Evolutionary conservation across 2,329 filamentous ascomycete genomes (phyloP), one percentile per base, ranked within the genome.

Genomic region (Pleurostoma richardsiae): DNA sequence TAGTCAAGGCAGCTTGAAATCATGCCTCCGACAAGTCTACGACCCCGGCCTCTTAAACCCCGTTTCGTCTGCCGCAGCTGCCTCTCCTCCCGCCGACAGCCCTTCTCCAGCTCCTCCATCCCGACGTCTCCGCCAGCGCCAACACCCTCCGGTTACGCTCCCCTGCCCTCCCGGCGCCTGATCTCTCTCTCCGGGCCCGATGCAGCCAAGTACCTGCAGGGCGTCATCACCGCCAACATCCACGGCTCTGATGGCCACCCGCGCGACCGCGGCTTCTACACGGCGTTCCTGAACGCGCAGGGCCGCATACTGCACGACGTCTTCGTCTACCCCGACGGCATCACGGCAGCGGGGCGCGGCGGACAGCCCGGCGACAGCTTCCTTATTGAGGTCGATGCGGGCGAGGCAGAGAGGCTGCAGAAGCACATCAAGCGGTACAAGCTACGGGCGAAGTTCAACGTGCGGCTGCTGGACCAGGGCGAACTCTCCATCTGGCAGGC

Each of bases 271-370:
- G 85, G 82, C 4, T 83, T 86, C 63, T 97, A 95, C 67, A 77
- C 86, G 5, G 89, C 84, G 0, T 96, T 99, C 59, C 74, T 99
- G 39, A 95, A 87, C 55, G 89, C 92, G 6, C 81, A 82, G 50
- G 94, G 94, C 39, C 81, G 91, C 48, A 79, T 99, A 7, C 72
- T 96, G 40, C 81, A 92, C 70, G 94, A 99, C 68, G 86, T 90
- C 44, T 95, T 97, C 65, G 75, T 99, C 42, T 96, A 96, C 72
- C 85, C 83, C 0, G 69, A 80, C 52, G 59, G 67, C 41, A 59
- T 65, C 41, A 10, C 6, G 51, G 50, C 49, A 41, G 54, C 54
- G 44, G 51, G 10, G 45, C 38, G n/a, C 6, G 52, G 39, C 30
- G 57, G 51, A 19, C 19, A 19, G 19, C 40, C 67, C 58, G 47